Evolutionary conservation across 2,329 filamentous ascomycete genomes (phyloP).

Genomic region (Rhytidhysteron rufulum): DNA sequence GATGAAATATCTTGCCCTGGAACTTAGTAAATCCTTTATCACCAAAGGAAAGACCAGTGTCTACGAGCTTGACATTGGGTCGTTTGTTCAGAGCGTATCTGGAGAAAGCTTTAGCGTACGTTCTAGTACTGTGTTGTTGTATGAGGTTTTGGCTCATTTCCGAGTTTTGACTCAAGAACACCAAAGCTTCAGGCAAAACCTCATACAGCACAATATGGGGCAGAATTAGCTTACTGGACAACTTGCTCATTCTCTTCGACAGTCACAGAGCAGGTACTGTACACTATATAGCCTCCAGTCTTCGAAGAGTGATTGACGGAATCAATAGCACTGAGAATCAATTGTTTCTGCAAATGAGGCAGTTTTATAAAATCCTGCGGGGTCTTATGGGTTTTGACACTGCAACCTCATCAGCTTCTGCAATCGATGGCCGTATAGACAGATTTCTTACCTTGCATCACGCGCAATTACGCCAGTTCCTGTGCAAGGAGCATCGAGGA

Average conservation of each 20-base stretch:
- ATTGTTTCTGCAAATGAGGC: conserved; percentile 91
- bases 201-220: no score
- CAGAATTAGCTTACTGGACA: no score
- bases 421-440: no score
- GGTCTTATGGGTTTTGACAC: conserved; percentile 97
- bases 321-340: conserved; percentile 89
- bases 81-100: conserved; percentile 81
- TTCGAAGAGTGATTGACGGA: conserved; percentile 88
- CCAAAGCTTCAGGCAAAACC: no score
- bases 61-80: conserved; percentile 89
- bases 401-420: no score
- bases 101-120: no score
- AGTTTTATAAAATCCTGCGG: conserved; percentile 91
- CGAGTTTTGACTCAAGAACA: no score
- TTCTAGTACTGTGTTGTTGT: no score
- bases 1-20: conserved; percentile 87
- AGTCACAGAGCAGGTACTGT: conserved; percentile 93
- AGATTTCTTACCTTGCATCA: no score
- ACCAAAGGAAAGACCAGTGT: conserved; percentile 85
- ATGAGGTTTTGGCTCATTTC: no score
- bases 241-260: conserved; percentile 93
- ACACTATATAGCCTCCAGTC: conserved; percentile 91
- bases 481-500: conserved; percentile 93
- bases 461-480: conserved; percentile 97
- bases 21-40: conserved; percentile 89